Evolutionary conservation across 2,329 filamentous ascomycete species (phyloP).

Genomic region (Fusarium nanum): DNA sequence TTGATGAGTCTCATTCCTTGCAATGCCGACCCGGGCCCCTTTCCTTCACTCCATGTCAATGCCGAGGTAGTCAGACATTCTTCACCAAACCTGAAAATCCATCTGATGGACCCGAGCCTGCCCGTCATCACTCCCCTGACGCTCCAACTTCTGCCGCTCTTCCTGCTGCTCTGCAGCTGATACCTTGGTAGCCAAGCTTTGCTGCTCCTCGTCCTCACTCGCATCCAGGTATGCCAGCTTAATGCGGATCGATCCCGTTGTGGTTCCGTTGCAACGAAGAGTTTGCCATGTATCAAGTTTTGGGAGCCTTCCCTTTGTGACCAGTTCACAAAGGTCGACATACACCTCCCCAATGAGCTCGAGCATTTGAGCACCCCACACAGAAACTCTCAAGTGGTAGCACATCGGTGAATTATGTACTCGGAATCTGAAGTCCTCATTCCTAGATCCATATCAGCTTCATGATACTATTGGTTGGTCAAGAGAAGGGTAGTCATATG

Average conservation of each 20-base stretch:
- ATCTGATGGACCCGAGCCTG: conserved; percentile 40
- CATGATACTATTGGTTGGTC: conserved; percentile 13
- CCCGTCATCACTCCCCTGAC: conserved; percentile 34
- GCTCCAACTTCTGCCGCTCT: conserved; percentile 29
- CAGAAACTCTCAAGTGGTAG: conserved; percentile 42
- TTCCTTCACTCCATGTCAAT: conserved; percentile 16
- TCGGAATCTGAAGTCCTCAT: conserved; percentile 44
- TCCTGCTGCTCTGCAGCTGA: conserved; percentile 32
- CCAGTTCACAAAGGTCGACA: conserved; percentile 42
- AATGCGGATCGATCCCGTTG: conserved; percentile 36
- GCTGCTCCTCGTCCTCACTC: conserved; percentile 38
- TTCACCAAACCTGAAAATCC: conserved; percentile 46
- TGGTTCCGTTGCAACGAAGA: conserved; percentile 34
- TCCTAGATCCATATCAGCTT: conserved; percentile 40
- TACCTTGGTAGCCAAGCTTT: conserved; percentile 32
- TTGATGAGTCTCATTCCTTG: conserved; percentile 10
- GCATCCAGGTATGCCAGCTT: conserved; percentile 36
- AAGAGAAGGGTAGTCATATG: not conserved
- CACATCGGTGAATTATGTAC: conserved; percentile 45
- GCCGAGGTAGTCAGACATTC: not conserved
- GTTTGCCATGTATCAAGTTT: conserved; percentile 40
- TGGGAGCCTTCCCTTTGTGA: conserved; percentile 34
- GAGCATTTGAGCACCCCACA: conserved; percentile 45
- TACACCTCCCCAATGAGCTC: conserved; percentile 44
- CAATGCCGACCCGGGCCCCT: not conserved